Percentiles rank a stretch among this genome's conserved stretches.
Evolutionary conservation across 2,329 filamentous ascomycete genomes (phyloP).

Genomic region (Aspergillus sojae): DNA sequence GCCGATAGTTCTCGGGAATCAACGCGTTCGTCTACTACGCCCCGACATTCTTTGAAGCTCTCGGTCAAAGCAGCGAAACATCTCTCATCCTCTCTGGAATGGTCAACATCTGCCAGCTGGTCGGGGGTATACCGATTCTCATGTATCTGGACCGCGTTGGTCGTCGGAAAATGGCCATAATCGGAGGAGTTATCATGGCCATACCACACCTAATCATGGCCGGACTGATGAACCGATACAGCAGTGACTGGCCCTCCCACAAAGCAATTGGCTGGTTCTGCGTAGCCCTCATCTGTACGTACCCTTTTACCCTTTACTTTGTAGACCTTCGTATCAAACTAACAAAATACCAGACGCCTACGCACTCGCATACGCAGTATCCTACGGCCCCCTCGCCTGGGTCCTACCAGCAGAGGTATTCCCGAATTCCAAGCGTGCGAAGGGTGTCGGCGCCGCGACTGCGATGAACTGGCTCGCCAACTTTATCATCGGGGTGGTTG

Average conservation of each 20-base stretch:
- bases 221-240: slow-evolving; percentile 23
- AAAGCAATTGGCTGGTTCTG: slow-evolving; percentile 24
- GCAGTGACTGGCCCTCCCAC: slow-evolving; percentile 27
- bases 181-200: slow-evolving; percentile 34
- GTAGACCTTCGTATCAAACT: neutral
- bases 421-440: slow-evolving; percentile 37
- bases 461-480: slow-evolving; percentile 43
- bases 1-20: slow-evolving; percentile 40
- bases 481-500: slow-evolving; percentile 58
- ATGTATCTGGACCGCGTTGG: slow-evolving; percentile 37
- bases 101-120: slow-evolving; percentile 39
- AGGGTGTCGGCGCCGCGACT: slow-evolving; percentile 40
- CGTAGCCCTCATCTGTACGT: slow-evolving; percentile 20
- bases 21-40: slow-evolving; percentile 55
- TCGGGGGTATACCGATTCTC: slow-evolving; percentile 32
- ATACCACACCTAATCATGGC: slow-evolving; percentile 35
- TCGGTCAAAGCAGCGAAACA: slow-evolving; percentile 34
- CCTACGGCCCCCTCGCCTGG: slow-evolving; percentile 42
- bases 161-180: slow-evolving; percentile 30
- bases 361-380: slow-evolving; percentile 18
- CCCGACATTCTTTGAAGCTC: slow-evolving; percentile 50
- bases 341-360: slow-evolving; percentile 2
- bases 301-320: accelerated
- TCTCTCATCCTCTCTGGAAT: slow-evolving; percentile 37
- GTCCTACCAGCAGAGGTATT: slow-evolving; percentile 43